phyloP scores from a whole-genome alignment of 2,329 filamentous ascomycete genomes.

The Botryotinia calthae region DNA sequence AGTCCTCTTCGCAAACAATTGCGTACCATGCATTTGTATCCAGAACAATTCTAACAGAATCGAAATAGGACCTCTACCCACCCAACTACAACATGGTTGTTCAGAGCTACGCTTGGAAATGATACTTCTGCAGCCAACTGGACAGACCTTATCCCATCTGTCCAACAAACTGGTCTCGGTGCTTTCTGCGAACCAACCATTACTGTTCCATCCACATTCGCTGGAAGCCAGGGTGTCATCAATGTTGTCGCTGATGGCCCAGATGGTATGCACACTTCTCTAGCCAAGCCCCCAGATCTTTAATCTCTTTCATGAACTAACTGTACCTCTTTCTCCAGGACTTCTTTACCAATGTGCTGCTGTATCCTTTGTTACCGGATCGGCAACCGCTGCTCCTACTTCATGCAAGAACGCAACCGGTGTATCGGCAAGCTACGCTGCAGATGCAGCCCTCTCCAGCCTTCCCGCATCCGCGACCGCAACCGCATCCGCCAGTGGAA shows the following conservation, averaged over 20 bases:
- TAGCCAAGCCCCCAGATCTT: background rate
- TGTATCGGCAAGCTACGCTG: slow-evolving; percentile 33
- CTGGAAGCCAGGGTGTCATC: slow-evolving; percentile 55
- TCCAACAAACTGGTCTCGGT: slow-evolving; percentile 54
- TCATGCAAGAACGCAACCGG: slow-evolving; percentile 43
- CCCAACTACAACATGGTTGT: slow-evolving; percentile 54
- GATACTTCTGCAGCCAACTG: slow-evolving; percentile 46
- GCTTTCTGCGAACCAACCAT: slow-evolving; percentile 52
- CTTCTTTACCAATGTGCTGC: slow-evolving; percentile 48
- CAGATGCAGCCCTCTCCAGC: slow-evolving; percentile 24
- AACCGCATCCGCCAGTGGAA: background rate
- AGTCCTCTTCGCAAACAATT: background rate
- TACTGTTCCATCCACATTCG: slow-evolving; percentile 49
- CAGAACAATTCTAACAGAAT: slow-evolving; percentile 29
- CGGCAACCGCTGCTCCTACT: slow-evolving; percentile 32
- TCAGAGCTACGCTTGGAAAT: slow-evolving; percentile 55
- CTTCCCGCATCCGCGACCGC: slow-evolving; percentile 23
- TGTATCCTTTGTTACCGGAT: slow-evolving; percentile 53
- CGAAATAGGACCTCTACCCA: slow-evolving; percentile 45
- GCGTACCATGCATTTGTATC: background rate
- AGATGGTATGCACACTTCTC: slow-evolving; percentile 46
- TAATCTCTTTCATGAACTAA: background rate
- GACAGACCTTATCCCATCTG: slow-evolving; percentile 54
- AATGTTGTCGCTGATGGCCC: slow-evolving; percentile 50
- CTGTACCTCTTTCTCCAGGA: background rate